These are phyloP conservation scores for Trypanosoma grayi DNA, from an alignment of 208 protist genomes.

Conservation along the genomic window DNA sequence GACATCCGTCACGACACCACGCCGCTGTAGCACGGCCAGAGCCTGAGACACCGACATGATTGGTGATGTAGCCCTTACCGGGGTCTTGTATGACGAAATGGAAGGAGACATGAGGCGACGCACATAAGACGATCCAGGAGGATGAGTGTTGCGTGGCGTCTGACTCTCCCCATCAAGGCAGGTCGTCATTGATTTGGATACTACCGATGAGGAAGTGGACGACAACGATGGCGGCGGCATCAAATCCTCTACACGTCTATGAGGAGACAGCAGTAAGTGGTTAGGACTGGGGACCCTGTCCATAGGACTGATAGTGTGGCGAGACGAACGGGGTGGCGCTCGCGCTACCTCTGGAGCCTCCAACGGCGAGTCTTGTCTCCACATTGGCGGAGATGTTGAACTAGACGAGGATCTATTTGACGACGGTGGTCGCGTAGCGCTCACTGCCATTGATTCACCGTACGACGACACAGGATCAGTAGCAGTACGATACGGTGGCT, in stretches of 20 bases:
- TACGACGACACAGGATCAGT: no score
- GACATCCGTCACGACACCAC: constrained; percentile 11
- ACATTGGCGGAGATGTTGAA: background rate
- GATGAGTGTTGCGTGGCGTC: background rate
- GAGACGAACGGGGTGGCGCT: background rate
- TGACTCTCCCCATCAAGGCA: background rate
- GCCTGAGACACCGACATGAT: background rate
- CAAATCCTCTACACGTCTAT: background rate
- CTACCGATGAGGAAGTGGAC: background rate
- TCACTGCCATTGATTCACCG: no score
- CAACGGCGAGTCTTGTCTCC: background rate
- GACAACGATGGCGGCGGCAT: background rate
- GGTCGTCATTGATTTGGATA: background rate
- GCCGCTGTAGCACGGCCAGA: background rate
- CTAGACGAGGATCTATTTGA: background rate
- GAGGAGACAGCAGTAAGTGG: background rate
- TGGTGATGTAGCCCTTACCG: background rate
- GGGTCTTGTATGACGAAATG: background rate
- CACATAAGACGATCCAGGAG: background rate
- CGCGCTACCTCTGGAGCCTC: background rate
- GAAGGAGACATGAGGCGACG: constrained; percentile 1
- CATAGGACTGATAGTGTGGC: background rate
- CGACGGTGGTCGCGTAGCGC: no score
- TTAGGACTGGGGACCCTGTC: background rate
- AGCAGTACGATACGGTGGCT: no score